Evolutionary conservation across 768 basidiomycete genomes (phyloP).

Genomic region (Tulasnella sp.): DNA sequence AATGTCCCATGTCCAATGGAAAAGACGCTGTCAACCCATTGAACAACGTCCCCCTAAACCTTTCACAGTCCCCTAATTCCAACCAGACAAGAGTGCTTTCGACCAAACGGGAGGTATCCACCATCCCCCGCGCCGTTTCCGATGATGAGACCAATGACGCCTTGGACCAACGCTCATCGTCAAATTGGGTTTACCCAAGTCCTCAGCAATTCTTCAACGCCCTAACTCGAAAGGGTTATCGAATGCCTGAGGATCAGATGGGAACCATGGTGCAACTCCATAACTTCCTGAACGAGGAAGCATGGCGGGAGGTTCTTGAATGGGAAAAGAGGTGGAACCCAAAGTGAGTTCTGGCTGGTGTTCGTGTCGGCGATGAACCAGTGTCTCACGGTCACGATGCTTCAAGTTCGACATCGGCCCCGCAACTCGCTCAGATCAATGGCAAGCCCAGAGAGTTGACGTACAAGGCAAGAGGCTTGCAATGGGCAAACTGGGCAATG

Average conservation of each 20-base stretch:
- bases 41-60: conserved; percentile 77
- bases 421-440: conserved; percentile 71
- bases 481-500: conserved; percentile 82
- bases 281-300: conserved; percentile 94
- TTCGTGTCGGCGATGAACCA: neutral
- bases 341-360: conserved; percentile 47
- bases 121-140: conserved; percentile 64
- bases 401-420: conserved; percentile 32
- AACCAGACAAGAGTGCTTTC: conserved; percentile 60
- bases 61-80: conserved; percentile 63
- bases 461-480: conserved; percentile 83
- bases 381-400: neutral
- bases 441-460: conserved; percentile 89
- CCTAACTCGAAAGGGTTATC: conserved; percentile 90
- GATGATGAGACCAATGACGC: neutral
- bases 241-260: conserved; percentile 91
- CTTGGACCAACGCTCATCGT: conserved; percentile 38
- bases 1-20: neutral
- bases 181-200: conserved; percentile 90
- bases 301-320: conserved; percentile 88
- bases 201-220: conserved; percentile 99
- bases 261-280: conserved; percentile 98
- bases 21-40: conserved; percentile 52
- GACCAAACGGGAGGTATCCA: conserved; percentile 67
- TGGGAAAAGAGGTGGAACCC: conserved; percentile 74